Base-by-base conservation (phyloP, 345 rosid species). In the Nephelium lappaceum region DNA sequence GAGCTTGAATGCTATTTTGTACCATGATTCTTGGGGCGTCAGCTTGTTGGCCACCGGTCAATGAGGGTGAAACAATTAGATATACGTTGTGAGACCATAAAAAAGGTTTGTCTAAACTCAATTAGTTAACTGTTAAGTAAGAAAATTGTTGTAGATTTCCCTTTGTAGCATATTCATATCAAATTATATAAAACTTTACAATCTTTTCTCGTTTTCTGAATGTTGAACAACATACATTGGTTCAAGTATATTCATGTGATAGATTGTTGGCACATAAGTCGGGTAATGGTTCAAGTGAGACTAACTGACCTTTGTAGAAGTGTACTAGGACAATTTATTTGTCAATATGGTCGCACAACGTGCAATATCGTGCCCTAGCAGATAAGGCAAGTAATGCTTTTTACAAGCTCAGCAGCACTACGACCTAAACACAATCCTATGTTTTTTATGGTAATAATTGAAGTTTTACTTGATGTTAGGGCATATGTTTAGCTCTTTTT, bases 81-180 rank as follows among this genome's bases (percentile, higher is more conserved):
- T 39, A 93, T 91, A 43, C 84, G 83, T 36, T 91, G 93, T 74
- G 92, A 91, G 84, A 91, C 97, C 16, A 91, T 89, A 83, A 86
- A 93, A 4, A 89, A 87, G 95, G 94, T 92, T 60, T 51, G 81
- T 51, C 19, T 10, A 10, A 68, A 69, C 27, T 45, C 58, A 0
- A n/a, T 58, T 16, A 21, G 23, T 19, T 58, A 58, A 58, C 24
- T 58, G 3, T 58, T 21, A 58, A 58, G 63, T 58, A 21, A n/a
- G 25, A 58, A 4, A 58, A 58, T 19, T 55, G n/a, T 18, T 58
- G 16, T 58, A n/a, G 11, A 58, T n/a, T 8, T 58, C 8, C 4
- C 24, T 51, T 14, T 51, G 47, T 42, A 7, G 47, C 47, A 51
- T 51, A 16, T 51, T 51, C 24, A 58, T 19, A 8, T 58, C 24